Base-by-base conservation (phyloP, 129 eudicot genomes). In the Deinandra increscens region DNA sequence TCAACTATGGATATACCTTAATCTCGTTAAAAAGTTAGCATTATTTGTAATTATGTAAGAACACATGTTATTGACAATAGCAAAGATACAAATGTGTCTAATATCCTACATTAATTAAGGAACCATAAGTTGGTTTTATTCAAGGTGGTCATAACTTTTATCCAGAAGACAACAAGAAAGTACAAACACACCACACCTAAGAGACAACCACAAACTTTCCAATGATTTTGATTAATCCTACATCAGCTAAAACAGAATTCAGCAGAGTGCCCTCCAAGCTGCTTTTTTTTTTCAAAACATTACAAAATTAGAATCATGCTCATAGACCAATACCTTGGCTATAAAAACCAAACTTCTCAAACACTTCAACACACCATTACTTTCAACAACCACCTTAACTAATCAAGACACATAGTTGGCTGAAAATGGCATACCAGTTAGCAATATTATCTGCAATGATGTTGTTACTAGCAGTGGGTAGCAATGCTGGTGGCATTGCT, bases 401-500 rank as follows among this genome's bases (percentile, higher is more conserved):
- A 3, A 29, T 1, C n/a, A 5, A 45, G 9, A 64, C 14, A 55
- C 51, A 43, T 29, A 43, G 7, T 42, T 3, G 19, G 3, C 18
- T 4, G n/a, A 29, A 69, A 51, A 77, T 69, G 81, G 71, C 46
- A 49, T 15, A 49, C 70, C 56, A 9, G 0, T 69, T 60, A 22
- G 26, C 50, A 39, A 17, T 77, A 9, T 60, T 77, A 39, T 69
- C 48, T 37, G 63, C 75, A 31, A 3, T 69, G n/a, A 37, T 76
- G 33, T 10, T 62, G 55, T 33, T 54, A 71, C 77, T 78, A 10
- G 70, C 67, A 33, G 33, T 12, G 0, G 65, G 78, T 39, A 46
- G 43, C 5, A 64, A 81, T 67, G 85, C 66, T 41, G 80, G 86
- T 3, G 80, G 78, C 37, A 76, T 81, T 23, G 63, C 85, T 0